Evolutionary conservation across 2,329 filamentous ascomycete genomes (phyloP).

Genomic region (Aspergillus latus): DNA sequence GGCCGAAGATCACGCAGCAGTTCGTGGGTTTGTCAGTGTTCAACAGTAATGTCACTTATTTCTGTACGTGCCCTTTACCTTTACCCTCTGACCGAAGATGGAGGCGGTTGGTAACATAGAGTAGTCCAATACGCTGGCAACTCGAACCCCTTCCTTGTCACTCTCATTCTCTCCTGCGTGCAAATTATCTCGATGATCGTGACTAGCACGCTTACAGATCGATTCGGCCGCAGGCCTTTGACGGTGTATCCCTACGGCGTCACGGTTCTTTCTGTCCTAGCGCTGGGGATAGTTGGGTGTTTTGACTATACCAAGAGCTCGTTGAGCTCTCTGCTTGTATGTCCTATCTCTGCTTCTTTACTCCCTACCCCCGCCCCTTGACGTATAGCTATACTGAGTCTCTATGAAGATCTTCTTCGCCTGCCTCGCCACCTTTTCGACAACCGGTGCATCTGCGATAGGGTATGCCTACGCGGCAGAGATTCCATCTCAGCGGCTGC

Average conservation of each 20-base stretch:
- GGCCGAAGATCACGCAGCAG: conserved; percentile 45
- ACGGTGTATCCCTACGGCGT: conserved; percentile 44
- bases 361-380: neutral
- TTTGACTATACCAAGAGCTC: conserved; percentile 39
- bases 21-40: conserved; percentile 42
- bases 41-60: conserved; percentile 43
- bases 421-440: conserved; percentile 42
- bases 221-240: conserved; percentile 39
- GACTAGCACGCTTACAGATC: conserved; percentile 37
- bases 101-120: neutral
- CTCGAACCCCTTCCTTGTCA: conserved; percentile 45
- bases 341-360: accelerated
- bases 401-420: conserved; percentile 42
- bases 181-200: conserved; percentile 46
- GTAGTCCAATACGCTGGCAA: conserved; percentile 45
- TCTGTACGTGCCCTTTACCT: conserved; percentile 23
- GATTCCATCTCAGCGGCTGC: conserved; percentile 42
- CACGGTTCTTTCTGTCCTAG: conserved; percentile 38
- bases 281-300: conserved; percentile 43
- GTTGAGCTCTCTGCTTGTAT: conserved; percentile 40
- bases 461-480: conserved; percentile 47
- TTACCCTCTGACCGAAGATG: neutral
- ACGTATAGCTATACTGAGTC: neutral
- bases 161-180: conserved; percentile 43
- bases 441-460: conserved; percentile 45